Percentiles rank a stretch among this genome's conserved stretches.
phyloP scores from a whole-genome alignment of 139 green algal species.

The Microglena sp. region DNA sequence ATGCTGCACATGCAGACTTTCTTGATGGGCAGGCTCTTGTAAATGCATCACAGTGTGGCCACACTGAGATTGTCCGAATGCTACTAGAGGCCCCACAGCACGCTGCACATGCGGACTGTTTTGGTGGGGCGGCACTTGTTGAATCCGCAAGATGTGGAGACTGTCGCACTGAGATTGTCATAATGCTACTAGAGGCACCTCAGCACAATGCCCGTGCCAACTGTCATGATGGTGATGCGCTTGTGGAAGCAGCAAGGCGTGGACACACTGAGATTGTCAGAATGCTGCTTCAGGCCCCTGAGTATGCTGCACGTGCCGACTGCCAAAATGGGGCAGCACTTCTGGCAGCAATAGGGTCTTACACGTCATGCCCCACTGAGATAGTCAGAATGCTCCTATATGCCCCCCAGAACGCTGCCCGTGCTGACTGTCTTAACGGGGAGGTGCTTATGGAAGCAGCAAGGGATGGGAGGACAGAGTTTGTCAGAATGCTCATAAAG shows the following conservation, averaged over 20 bases:
- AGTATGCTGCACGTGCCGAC: constrained; percentile 4
- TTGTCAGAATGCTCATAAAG: neutral
- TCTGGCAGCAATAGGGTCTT: neutral
- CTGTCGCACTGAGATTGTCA: neutral
- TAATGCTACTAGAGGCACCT: neutral
- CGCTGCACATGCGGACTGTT: constrained; percentile 1
- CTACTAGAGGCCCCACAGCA: neutral
- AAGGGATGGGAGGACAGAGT: neutral
- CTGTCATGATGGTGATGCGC: constrained; percentile 1
- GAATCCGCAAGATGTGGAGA: neutral
- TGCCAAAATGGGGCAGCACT: neutral
- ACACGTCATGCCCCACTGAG: neutral
- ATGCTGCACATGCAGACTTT: neutral
- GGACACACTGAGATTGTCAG: neutral
- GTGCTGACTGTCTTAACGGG: neutral
- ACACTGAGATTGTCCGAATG: neutral
- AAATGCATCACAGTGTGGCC: neutral
- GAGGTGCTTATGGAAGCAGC: constrained; percentile 4
- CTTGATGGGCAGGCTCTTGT: neutral
- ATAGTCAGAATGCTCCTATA: neutral
- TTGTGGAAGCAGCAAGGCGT: neutral
- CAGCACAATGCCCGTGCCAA: constrained; percentile 1
- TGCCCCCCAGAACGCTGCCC: neutral
- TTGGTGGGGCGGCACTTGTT: neutral
- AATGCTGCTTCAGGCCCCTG: neutral